These are phyloP conservation scores for Aaosphaeria arxii DNA, from an alignment of 2,329 filamentous ascomycete species.

Conservation along the genomic window DNA sequence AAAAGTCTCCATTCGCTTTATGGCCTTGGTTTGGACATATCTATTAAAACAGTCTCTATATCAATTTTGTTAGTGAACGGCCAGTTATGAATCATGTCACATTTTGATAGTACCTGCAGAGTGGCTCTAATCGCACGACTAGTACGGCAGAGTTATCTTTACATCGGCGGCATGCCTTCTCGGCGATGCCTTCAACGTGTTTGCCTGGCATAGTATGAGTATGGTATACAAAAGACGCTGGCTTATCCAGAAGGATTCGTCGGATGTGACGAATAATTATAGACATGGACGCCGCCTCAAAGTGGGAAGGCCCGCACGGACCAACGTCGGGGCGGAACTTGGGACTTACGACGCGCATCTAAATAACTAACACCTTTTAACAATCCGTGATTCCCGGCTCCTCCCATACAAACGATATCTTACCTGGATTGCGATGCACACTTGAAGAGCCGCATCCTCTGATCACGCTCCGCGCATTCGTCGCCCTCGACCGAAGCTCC, in stretches of 20 bases:
- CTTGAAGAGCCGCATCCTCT: too few relatives aligned
- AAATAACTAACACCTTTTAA: background rate
- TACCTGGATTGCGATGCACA: too few relatives aligned
- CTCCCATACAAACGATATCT: background rate
- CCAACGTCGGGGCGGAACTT: too few relatives aligned
- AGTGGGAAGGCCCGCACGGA: too few relatives aligned
- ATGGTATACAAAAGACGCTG: too few relatives aligned
- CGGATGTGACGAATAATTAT: too few relatives aligned
- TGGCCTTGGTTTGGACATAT: conserved; percentile 75
- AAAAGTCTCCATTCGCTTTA: conserved; percentile 73
- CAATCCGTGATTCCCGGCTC: background rate
- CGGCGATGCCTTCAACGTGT: conserved; percentile 10
- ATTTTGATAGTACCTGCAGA: conserved; percentile 53
- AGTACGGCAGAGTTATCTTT: conserved; percentile 49
- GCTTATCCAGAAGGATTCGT: too few relatives aligned
- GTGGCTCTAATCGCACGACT: conserved; percentile 56
- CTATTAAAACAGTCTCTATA: conserved; percentile 69
- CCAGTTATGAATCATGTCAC: conserved; percentile 2
- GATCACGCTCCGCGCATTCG: too few relatives aligned
- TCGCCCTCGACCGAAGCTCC: too few relatives aligned
- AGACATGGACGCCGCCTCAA: too few relatives aligned
- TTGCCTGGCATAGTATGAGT: conserved; percentile 29
- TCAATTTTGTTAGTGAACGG: conserved; percentile 1
- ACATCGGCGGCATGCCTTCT: conserved; percentile 56
- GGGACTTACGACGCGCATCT: background rate